Base-by-base conservation (phyloP, 345 rosid genomes). In the Acer negundo region DNA sequence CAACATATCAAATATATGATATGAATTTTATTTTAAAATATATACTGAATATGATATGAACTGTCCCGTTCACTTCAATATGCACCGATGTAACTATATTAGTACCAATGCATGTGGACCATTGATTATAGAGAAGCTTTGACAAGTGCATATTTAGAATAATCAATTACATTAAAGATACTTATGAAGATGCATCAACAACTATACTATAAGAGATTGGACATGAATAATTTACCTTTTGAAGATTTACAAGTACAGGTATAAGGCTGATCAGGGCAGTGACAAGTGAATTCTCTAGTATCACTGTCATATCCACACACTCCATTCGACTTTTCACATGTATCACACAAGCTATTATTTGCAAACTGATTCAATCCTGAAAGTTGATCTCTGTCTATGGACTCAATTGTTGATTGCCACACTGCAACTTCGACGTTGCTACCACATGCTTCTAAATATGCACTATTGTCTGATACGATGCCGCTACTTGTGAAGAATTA, bases 211-310 rank as follows among this genome's bases (percentile, higher is more conserved):
- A 31, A 31, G 38, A 31, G 38, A 31, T 31, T 31, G 38, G 38
- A 31, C 38, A 31, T 31, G 38, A 31, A 31, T 28, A 28, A 28
- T 26, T 0, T 23, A 23, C 58, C 26, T 23, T 23, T 12, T 23
- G 31, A 3, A 42, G 46, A 8, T 38, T 0, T 56, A 56, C 79
- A 77, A 0, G 7, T 28, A 0, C 0, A 7, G 0, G 26, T 13
- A 15, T 13, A n/a, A 69, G 78, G 62, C 6, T 4, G 3, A 62
- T 69, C 62, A 3, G 65, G 11, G 44, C 83, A 80, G 42, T 64
- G 74, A 38, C 86, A 83, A 70, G 71, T 8, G 40, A 83, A 83
- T 22, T 19, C 26, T 20, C 7, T 4, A 7, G 74, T 55, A 1
- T n/a, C 53, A 3, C 4, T 0, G 59, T 72, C 6, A 23, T 55